Base-by-base conservation (phyloP, 345 rosid species). In the Gossypium sturtianum region DNA sequence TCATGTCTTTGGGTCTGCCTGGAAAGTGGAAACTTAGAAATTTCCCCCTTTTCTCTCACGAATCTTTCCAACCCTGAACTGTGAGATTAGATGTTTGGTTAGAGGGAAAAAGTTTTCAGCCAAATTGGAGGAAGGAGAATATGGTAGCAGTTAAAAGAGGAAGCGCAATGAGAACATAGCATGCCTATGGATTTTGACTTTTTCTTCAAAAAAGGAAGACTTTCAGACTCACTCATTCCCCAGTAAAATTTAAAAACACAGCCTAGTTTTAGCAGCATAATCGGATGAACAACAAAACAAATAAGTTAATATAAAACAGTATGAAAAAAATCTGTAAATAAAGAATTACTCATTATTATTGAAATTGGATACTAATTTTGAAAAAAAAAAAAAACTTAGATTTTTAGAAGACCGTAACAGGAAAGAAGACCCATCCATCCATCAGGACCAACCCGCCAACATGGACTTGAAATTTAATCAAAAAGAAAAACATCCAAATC, bases 1-100 rank as follows among this genome's bases (percentile, higher is more conserved):
- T 85, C 87, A 82, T 85, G 17, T 19, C 67, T 56, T 57, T 58
- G 51, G 27, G n/a, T 56, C 25, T 56, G 20, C 23, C 19, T 19
- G 51, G 43, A 67, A 22, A 22, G 41, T 47, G 41, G 38, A 23
- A 67, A 22, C 41, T 38, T 8, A 12, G 3, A 47, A 7, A 2
- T 68, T 17, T 17, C 15, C 43, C 45, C 0, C 8, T 17, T 51
- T 27, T 9, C 12, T 20, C 20, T 12, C 49, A 41, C 10, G 23
- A 59, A 59, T 13, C 41, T 12, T 34, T 34, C 38, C 11, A 23
- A 23, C 2, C 10, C 9, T 12, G 44, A 27, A 27, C 38, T 4
- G 66, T 29, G 9, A 29, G 54, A 47, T 54, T 9, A 57, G 62
- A 22, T 22, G 62, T 22, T 57, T 57, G 62, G 29, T 22, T 57